A percentile compares a stretch with the other conserved stretches of the same genome.
phyloP scores from a whole-genome alignment of 805 yeast genomes.

The Lachancea lanzarotensis region DNA sequence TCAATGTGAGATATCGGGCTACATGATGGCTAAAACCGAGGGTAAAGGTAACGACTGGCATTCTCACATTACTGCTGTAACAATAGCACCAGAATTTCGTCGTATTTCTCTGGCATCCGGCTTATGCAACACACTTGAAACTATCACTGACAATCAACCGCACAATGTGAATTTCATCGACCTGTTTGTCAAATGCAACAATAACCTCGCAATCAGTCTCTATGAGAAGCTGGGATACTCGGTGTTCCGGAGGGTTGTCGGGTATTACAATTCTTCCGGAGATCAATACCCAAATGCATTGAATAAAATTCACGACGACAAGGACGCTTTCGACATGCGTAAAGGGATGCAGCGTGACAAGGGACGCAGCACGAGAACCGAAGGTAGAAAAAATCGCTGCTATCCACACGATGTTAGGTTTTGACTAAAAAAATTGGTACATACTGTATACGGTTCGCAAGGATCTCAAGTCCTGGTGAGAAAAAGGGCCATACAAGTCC shows the following conservation, averaged over 20 bases:
- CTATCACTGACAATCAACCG: conserved; percentile 69
- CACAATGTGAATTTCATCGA: conserved; percentile 82
- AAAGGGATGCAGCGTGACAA: conserved; percentile 54
- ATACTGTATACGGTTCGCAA: neutral
- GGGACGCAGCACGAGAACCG: conserved; percentile 44
- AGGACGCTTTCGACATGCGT: conserved; percentile 88
- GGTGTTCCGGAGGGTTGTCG: conserved; percentile 79
- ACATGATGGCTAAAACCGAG: conserved; percentile 96
- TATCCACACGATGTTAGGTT: conserved; percentile 63
- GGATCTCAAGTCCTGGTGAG: too few relatives aligned
- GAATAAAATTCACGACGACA: conserved; percentile 50
- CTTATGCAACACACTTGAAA: conserved; percentile 66
- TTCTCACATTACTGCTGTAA: conserved; percentile 93
- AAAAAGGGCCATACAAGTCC: too few relatives aligned
- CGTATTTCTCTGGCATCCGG: conserved; percentile 80
- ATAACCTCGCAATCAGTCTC: conserved; percentile 67
- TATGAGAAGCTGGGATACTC: conserved; percentile 84
- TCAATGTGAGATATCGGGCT: conserved; percentile 43
- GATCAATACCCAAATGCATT: conserved; percentile 38
- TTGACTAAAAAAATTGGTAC: conserved; percentile 22
- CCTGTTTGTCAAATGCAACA: conserved; percentile 84
- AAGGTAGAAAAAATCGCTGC: conserved; percentile 56
- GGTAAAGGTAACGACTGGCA: conserved; percentile 87
- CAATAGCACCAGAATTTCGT: conserved; percentile 75
- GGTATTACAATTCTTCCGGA: conserved; percentile 63